Evolutionary conservation across 495 filamentous ascomycete species (phyloP), one percentile per base, ranked within the genome.

Genomic region (Neurospora cerealis): DNA sequence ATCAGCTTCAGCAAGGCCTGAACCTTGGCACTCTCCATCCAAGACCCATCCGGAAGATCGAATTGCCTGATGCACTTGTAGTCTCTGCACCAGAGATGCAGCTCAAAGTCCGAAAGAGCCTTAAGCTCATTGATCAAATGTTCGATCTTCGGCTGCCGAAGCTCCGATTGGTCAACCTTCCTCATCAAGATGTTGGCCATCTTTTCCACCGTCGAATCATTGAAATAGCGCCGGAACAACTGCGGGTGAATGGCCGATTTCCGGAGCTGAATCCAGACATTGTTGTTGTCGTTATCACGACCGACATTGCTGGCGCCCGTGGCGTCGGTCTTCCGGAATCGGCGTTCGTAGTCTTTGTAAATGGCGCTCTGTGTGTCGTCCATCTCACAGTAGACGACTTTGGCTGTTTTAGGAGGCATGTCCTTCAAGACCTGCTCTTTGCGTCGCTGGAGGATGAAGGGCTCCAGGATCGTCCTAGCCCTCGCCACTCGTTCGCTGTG

Each of bases 11-110:
- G 86, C 21, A 99, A 86, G 46, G 91, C 89, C 71, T 90, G 86
- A 40, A 98, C 89, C 79, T 99, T 99, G 24, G 95, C 95, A n/a
- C 91, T 91, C 74, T 96, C 89, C 88, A 97, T 92, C 94, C 94
- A 98, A 70, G 94, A 91, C 21, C 90, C 80, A 69, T 91, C 87
- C 41, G 91, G 88, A 44, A 98, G 84, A 69, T 89, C 87, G 77
- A 91, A 95, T 41, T 88, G 87, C 1, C 86, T 84, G 69, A 99
- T 89, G 21, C 90, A 92, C 5, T 90, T 87, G 74, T 95, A 89
- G 15, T 89, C 87, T 8, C 87, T 76, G 75, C 95, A 97, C 84
- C 95, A 92, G 8, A 87, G 83, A 75, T 97, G 92, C 44, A 97
- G 88, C 78, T 93, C 91, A 75, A 92, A 95, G 79, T 99, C 96